Evolutionary conservation across 2,329 filamentous ascomycete species (phyloP).

Genomic region (Xylaria multiplex): DNA sequence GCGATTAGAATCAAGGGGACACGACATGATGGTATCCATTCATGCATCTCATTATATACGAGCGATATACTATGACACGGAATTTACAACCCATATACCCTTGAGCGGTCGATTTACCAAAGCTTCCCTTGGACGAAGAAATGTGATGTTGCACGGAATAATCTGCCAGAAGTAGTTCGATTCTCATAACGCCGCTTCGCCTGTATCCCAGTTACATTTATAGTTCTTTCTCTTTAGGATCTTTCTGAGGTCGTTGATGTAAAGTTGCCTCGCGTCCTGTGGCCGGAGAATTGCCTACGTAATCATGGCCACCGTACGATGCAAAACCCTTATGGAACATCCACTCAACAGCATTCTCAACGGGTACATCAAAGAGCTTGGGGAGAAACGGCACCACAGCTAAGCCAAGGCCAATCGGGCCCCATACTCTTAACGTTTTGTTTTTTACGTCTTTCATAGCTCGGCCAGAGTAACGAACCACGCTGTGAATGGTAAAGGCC

Average conservation of each 20-base stretch:
- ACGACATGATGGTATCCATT: background rate
- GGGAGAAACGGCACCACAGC: slow-evolving; percentile 85
- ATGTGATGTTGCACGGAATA: slow-evolving; percentile 23
- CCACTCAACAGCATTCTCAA: slow-evolving; percentile 93
- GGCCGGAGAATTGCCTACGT: slow-evolving; percentile 64
- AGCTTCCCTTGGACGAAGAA: slow-evolving; percentile 15
- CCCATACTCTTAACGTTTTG: slow-evolving; percentile 80
- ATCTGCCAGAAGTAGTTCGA: slow-evolving; percentile 24
- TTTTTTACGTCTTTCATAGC: slow-evolving; percentile 89
- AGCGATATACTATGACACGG: slow-evolving; percentile 20
- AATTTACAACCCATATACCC: slow-evolving; percentile 27
- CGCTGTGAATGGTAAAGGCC: slow-evolving; percentile 91
- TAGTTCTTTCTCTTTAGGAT: slow-evolving; percentile 51
- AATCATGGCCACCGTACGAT: slow-evolving; percentile 70
- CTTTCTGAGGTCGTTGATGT: slow-evolving; percentile 58
- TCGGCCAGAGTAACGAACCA: slow-evolving; percentile 87
- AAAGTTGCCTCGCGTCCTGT: slow-evolving; percentile 64
- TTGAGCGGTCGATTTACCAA: slow-evolving; percentile 7
- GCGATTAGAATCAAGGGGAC: slow-evolving; percentile 8
- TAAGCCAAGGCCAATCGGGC: slow-evolving; percentile 85
- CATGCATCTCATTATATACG: background rate
- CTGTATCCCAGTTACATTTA: slow-evolving; percentile 33
- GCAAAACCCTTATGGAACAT: slow-evolving; percentile 85
- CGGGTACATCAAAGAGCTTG: slow-evolving; percentile 87
- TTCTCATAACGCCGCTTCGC: slow-evolving; percentile 33